Evolutionary conservation across 768 basidiomycete genomes (phyloP).

Genomic region (Xerocomellus amylosporus): DNA sequence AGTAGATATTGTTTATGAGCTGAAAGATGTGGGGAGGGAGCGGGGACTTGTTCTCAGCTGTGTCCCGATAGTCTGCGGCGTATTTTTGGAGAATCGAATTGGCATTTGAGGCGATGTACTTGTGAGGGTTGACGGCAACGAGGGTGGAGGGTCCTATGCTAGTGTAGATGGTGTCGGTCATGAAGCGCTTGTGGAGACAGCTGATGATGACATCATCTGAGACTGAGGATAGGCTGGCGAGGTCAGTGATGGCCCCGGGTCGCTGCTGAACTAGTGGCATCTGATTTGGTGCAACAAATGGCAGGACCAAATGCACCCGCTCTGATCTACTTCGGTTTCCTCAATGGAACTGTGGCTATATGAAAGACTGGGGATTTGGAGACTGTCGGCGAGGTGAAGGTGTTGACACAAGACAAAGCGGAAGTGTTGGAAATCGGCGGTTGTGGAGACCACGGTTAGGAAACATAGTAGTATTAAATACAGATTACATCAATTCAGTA

Average conservation of each 20-base stretch:
- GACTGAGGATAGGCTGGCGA: constrained; percentile 59
- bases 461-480: too few relatives aligned
- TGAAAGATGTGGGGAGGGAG: constrained; percentile 90
- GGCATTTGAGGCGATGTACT: constrained; percentile 81
- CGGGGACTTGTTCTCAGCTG: constrained; percentile 54
- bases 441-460: too few relatives aligned
- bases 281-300: too few relatives aligned
- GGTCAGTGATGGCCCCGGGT: constrained; percentile 70
- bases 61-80: constrained; percentile 80
- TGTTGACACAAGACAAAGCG: too few relatives aligned
- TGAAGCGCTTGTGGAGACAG: constrained; percentile 82
- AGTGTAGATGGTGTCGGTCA: constrained; percentile 82
- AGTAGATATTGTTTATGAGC: constrained; percentile 87
- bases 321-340: too few relatives aligned
- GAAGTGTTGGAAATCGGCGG: too few relatives aligned
- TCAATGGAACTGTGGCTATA: too few relatives aligned
- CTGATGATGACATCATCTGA: constrained; percentile 85
- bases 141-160: constrained; percentile 65
- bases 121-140: constrained; percentile 91
- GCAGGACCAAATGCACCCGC: too few relatives aligned
- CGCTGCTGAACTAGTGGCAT: constrained; percentile 46
- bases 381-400: too few relatives aligned
- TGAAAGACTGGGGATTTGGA: too few relatives aligned
- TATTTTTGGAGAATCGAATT: constrained; percentile 86
- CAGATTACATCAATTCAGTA: too few relatives aligned